A percentile compares a stretch with the other conserved stretches of the same genome.
Conservation (phyloP, 2,329 filamentous ascomycete species). For the Calonectria multiphialidica region DNA sequence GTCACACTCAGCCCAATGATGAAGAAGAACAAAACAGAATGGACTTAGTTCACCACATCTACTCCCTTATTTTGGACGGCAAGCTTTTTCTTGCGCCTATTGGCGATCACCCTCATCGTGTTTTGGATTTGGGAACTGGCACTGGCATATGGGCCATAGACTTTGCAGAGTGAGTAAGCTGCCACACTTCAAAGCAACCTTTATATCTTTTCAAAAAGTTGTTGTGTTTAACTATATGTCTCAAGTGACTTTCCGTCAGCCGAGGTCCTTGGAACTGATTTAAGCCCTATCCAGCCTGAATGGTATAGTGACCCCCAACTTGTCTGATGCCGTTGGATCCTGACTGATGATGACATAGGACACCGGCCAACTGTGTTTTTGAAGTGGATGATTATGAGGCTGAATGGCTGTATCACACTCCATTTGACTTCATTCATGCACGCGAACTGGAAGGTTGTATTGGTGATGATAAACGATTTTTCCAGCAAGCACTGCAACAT, state of each 20-base stretch:
- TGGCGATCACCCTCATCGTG: not conserved
- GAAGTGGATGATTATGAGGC: conserved; percentile 69
- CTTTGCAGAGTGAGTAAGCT: conserved; percentile 9
- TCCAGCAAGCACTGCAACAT: conserved; percentile 42
- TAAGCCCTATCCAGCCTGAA: conserved; percentile 55
- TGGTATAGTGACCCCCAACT: not conserved
- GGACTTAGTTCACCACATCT: conserved; percentile 13
- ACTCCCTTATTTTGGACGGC: not conserved
- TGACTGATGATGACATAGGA: conserved; percentile 43
- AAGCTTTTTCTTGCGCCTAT: not conserved
- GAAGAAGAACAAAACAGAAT: conserved; percentile 14
- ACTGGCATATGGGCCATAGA: conserved; percentile 17
- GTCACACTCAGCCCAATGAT: not conserved
- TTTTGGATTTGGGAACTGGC: conserved; percentile 8
- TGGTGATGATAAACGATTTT: conserved; percentile 38
- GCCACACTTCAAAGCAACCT: not conserved
- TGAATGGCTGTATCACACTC: conserved; percentile 56
- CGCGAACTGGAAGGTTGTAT: conserved; percentile 48
- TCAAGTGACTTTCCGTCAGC: conserved; percentile 50
- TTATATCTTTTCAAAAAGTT: not conserved
- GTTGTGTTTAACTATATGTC: not conserved
- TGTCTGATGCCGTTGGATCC: not conserved
- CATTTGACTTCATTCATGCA: conserved; percentile 48
- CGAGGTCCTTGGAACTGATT: conserved; percentile 50
- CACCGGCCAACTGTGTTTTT: conserved; percentile 70